Evolutionary conservation across 345 rosid genomes (phyloP).

Genomic region (Schrenkiella parvula): DNA sequence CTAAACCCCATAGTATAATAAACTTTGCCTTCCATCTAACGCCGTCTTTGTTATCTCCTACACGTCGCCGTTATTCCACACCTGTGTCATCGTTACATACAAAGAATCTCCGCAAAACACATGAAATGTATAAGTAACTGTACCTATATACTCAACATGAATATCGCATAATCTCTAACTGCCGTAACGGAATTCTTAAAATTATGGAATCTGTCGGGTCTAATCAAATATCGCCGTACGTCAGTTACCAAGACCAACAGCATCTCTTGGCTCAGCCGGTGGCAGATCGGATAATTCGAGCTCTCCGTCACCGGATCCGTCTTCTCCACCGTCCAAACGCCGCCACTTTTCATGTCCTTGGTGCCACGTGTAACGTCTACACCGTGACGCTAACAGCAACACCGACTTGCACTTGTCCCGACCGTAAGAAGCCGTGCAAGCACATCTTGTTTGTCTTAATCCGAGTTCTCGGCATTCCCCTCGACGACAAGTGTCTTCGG

Average conservation of each 20-base stretch:
- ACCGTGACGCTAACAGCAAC: constrained; percentile 50
- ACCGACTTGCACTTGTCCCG: constrained; percentile 85
- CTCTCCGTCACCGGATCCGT: constrained; percentile 60
- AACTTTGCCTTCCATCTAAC: constrained; percentile 30
- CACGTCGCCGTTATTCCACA: constrained; percentile 49
- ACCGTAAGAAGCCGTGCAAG: constrained; percentile 80
- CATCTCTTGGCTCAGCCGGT: constrained; percentile 43
- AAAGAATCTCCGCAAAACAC: constrained; percentile 44
- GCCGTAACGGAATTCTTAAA: neutral
- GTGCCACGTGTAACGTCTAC: constrained; percentile 88
- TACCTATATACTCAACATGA: neutral
- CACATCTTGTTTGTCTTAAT: constrained; percentile 75
- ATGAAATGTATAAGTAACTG: constrained; percentile 20
- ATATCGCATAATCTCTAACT: constrained; percentile 3
- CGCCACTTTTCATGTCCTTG: constrained; percentile 61
- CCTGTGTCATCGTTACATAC: constrained; percentile 35
- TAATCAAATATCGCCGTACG: constrained; percentile 28
- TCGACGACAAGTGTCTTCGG: constrained; percentile 58
- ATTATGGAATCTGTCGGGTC: constrained; percentile 56
- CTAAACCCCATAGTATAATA: too few relatives aligned
- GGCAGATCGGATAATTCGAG: constrained; percentile 58
- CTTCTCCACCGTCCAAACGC: constrained; percentile 58
- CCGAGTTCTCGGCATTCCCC: constrained; percentile 63
- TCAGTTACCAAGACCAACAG: constrained; percentile 4
- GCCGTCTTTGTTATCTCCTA: constrained; percentile 27